Conservation (phyloP, 306 rosid genomes). For the Luffa aegyptiaca region DNA sequence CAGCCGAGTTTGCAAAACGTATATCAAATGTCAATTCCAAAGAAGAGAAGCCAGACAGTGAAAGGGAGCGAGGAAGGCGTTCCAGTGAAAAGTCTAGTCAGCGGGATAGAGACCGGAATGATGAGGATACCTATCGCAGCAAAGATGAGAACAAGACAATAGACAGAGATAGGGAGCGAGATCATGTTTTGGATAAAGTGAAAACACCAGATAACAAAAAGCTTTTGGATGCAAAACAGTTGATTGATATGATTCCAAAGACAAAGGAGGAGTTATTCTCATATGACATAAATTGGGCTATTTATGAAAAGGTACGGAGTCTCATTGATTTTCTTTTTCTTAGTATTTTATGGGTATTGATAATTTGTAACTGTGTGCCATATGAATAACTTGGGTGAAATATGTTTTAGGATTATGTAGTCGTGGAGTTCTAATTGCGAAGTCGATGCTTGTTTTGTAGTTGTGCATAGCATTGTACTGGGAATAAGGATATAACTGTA, state of each 20-base stretch:
- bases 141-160: conserved; percentile 52
- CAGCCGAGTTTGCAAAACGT: conserved; percentile 97
- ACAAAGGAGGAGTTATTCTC: conserved; percentile 96
- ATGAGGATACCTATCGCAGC: conserved; percentile 46
- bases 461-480: background rate
- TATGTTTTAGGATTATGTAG: background rate
- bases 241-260: conserved; percentile 96
- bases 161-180: conserved; percentile 58
- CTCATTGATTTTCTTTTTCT: background rate
- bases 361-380: background rate
- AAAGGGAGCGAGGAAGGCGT: conserved; percentile 77
- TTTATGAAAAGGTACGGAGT: conserved; percentile 68
- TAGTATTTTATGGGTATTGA: background rate
- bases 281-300: conserved; percentile 79
- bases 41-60: conserved; percentile 67
- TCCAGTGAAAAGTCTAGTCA: conserved; percentile 56
- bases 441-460: background rate
- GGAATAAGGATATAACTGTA: background rate
- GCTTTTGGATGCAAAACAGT: conserved; percentile 80
- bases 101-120: conserved; percentile 65
- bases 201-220: conserved; percentile 69
- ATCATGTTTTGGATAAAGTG: conserved; percentile 44
- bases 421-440: background rate
- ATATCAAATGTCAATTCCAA: conserved; percentile 60
- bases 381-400: background rate